Evolutionary conservation across 345 rosid genomes (phyloP).

Genomic region (Syzygium aqueum): DNA sequence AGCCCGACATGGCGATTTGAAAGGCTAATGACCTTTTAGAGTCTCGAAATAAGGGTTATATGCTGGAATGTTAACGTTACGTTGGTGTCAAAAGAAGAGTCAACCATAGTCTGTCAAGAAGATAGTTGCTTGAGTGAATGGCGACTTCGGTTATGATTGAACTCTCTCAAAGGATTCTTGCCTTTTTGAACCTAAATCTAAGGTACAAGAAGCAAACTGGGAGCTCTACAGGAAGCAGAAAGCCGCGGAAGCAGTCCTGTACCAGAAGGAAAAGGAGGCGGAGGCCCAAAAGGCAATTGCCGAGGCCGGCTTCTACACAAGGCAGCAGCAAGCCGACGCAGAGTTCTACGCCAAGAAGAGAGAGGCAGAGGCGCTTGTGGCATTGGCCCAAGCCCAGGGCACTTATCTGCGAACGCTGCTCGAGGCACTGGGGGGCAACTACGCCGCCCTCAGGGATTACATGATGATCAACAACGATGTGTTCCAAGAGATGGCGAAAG

Average conservation of each 20-base stretch:
- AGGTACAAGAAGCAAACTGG: constrained; percentile 15
- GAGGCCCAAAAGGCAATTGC: constrained; percentile 66
- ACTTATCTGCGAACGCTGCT: constrained; percentile 41
- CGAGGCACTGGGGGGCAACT: constrained; percentile 44
- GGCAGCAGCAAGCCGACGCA: constrained; percentile 46
- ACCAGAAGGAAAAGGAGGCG: constrained; percentile 45
- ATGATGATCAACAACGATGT: constrained; percentile 46
- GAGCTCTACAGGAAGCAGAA: constrained; percentile 31
- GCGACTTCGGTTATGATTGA: neutral
- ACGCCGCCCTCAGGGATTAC: constrained; percentile 44
- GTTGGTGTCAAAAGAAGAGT: neutral
- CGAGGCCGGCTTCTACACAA: constrained; percentile 46
- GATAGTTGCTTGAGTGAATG: neutral
- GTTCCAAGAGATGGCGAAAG: constrained; percentile 49
- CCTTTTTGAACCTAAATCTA: neutral
- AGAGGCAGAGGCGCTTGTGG: constrained; percentile 60
- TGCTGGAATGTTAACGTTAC: neutral
- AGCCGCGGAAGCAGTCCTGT: constrained; percentile 56
- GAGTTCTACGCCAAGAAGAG: constrained; percentile 34
- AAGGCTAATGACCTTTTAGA: neutral
- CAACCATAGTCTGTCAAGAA: neutral
- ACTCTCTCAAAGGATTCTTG: neutral
- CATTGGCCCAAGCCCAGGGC: constrained; percentile 59
- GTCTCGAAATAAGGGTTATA: neutral
- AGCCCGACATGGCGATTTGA: neutral